Evolutionary conservation across 2,329 filamentous ascomycete species (phyloP), one percentile per base, ranked within the genome.

Genomic region (Waltergamsia citrina): DNA sequence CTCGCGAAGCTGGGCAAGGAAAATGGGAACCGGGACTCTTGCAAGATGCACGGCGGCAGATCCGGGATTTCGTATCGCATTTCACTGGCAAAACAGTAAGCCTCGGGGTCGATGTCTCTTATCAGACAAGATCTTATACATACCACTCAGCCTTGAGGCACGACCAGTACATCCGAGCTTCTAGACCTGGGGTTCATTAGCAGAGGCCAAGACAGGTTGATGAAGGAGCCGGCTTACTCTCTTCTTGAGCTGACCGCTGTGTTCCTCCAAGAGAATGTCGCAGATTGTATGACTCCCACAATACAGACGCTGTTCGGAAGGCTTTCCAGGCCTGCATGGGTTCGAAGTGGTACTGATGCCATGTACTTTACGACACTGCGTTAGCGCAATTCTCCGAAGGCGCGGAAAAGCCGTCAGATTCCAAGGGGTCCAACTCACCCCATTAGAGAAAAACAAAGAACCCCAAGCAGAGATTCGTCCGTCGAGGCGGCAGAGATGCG

Each of bases 281-380:
- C 11, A 39, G 32, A 22, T 39, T 38, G 29, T 42, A 42, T 7
- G 37, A 34, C 29, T 42, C 40, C 40, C 40, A 42, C 14, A 39
- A 24, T 29, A 35, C 38, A 14, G 40, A 39, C 8, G 37, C 34
- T 2, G 37, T 42, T 2, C 40, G 37, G 22, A 38, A 40, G 37
- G 40, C 40, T 27, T 40, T 39, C 40, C 40, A 42, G 1, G 34
- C 40, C 21, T 39, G 40, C 11, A 42, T 36, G 6, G 40, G 40
- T 17, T 42, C 37, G 16, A 42, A 36, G 15, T 38, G 38, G 28
- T 42, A 42, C 24, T 39, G 38, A 20, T 37, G 32, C 34, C 16
- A 37, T 25, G 10, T n/a, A n/a, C n/a, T n/a, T n/a, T n/a, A n/a
- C n/a, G n/a, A n/a, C n/a, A n/a, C n/a, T n/a, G n/a, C n/a, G n/a